Percentiles rank a stretch among this genome's conserved stretches.
Conservation (phyloP, 1,139 yeast species). For the Arxiozyma slooffiae region DNA sequence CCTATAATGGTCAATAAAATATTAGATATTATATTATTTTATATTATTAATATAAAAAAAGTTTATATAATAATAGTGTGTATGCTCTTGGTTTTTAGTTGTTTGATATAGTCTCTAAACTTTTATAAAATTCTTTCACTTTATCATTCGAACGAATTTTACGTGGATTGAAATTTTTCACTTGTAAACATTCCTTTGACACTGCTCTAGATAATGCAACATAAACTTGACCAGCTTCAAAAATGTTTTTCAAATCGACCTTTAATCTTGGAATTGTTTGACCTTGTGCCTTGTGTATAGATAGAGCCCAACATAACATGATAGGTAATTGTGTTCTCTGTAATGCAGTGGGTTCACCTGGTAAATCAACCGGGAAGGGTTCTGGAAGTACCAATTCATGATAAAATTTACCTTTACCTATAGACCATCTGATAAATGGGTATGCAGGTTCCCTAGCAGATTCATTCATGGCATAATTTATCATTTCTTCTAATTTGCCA, state of each 20-base stretch:
- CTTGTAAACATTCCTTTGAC: conserved; percentile 60
- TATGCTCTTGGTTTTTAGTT: background rate
- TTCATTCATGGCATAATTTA: conserved; percentile 32
- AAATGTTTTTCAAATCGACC: conserved; percentile 60
- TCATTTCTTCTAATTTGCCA: conserved; percentile 29
- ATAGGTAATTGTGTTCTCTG: conserved; percentile 61
- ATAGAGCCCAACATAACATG: conserved; percentile 76
- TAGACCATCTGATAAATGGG: conserved; percentile 51
- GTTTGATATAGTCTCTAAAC: conserved; percentile 30
- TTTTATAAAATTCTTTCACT: conserved; percentile 57
- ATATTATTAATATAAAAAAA: too few species aligned
- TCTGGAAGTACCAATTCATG: conserved; percentile 26
- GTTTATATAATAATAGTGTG: background rate
- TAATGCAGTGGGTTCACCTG: conserved; percentile 25
- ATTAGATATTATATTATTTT: too few species aligned
- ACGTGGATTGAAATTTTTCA: conserved; percentile 54
- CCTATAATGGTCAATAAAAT: background rate
- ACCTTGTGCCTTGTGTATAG: conserved; percentile 89
- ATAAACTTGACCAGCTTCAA: conserved; percentile 81
- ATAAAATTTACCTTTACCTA: conserved; percentile 17
- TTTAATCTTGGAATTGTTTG: conserved; percentile 73
- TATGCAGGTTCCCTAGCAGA: conserved; percentile 22
- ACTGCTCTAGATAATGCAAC: conserved; percentile 90
- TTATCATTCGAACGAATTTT: conserved; percentile 56
- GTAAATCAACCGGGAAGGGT: conserved; percentile 27